phyloP scores from a whole-genome alignment of 495 filamentous ascomycete species.

The Trichoderma reesei region DNA sequence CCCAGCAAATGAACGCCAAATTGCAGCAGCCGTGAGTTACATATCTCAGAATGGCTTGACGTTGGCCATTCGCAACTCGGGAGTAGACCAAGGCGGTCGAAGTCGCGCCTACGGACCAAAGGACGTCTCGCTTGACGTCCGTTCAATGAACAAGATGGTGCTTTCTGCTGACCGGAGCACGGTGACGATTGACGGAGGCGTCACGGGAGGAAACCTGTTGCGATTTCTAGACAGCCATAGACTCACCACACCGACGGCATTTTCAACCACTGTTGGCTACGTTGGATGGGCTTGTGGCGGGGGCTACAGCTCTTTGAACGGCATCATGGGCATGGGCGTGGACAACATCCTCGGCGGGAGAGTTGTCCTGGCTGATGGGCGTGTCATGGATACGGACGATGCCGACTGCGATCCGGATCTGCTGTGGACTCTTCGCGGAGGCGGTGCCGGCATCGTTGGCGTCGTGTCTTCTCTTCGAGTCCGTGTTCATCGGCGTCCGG shows the following conservation, averaged over 20 bases:
- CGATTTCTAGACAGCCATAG: neutral
- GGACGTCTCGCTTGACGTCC: neutral
- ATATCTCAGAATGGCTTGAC: neutral
- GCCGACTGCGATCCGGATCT: slow-evolving; percentile 36
- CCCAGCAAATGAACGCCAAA: neutral
- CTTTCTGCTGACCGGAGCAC: neutral
- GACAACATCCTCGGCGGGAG: slow-evolving; percentile 35
- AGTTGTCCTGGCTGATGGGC: slow-evolving; percentile 41
- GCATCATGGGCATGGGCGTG: slow-evolving; percentile 35
- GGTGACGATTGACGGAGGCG: neutral
- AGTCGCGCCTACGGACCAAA: neutral
- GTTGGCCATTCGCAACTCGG: neutral
- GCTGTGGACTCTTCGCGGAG: slow-evolving; percentile 48
- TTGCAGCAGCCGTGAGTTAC: neutral
- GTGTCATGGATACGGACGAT: slow-evolving; percentile 31
- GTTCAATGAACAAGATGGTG: neutral
- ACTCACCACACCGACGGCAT: neutral
- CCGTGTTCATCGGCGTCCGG: neutral
- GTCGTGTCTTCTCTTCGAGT: neutral
- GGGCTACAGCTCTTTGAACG: slow-evolving; percentile 39
- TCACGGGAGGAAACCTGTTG: neutral
- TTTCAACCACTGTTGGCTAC: neutral
- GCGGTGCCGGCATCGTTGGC: slow-evolving; percentile 30
- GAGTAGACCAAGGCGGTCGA: neutral
- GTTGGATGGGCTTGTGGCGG: slow-evolving; percentile 41